Base-by-base conservation (phyloP, 495 filamentous ascomycete genomes). In the Penicillium roqueforti region DNA sequence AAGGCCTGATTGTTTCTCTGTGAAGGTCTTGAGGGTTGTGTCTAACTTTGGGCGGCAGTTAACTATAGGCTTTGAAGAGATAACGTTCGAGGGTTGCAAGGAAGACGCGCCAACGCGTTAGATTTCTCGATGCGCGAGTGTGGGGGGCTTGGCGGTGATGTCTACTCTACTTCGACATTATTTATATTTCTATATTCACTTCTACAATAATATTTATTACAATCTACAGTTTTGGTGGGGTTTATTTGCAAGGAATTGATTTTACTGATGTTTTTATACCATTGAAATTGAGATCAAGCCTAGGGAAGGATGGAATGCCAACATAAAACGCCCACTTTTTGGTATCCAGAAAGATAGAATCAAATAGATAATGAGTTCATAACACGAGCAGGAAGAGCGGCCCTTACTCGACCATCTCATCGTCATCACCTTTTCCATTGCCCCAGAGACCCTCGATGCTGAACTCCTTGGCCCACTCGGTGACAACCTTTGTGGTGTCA, bases 371-470 rank as follows among this genome's bases (percentile, higher is more conserved):
- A 63, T 53, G 56, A 54, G 41, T 49, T 67, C 56, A 51, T 67
- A 55, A 68, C 51, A 28, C 47, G 53, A 55, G 49, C 20, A 40
- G 14, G 46, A 19, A 29, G 20, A 49, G 20, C 28, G 32, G n/a
- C 56, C 32, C 60, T 55, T 73, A 76, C 61, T 75, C 73, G 42
- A 63, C 69, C 75, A 73, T 78, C 67, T 70, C 71, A 37, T 72
- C 69, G 29, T 63, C 71, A 60, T 77, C 75, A 48, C 58, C 68
- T 44, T 74, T 68, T 19, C 75, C 80, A 68, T 88, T 83, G 1
- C 87, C 89, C 87, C 88, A 95, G n/a, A 98, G 67, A 0, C 91
- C 93, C 62, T 97, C 93, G 31, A 98, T 78, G 76, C 92, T 91
- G 70, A 98, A 97, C 73, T 97, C 95, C 68, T 86, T 82, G 4